These are phyloP conservation scores for Pythium plurisporium DNA, from an alignment of 352 stramenopile species.

Conservation along the genomic window DNA sequence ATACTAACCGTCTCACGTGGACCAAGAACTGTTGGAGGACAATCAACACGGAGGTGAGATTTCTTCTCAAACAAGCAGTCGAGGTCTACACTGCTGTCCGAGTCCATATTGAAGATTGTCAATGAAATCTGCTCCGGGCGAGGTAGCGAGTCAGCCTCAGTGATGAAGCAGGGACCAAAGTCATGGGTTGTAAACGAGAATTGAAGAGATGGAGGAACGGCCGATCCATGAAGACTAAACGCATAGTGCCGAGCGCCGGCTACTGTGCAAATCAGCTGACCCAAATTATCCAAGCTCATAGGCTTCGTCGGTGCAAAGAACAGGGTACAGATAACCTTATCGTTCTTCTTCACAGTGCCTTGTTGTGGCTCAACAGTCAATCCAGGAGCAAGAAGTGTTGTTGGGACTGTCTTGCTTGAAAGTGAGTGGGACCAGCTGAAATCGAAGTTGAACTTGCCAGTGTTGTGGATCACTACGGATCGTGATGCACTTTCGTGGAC, in stretches of 20 bases:
- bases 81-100: slow-evolving; percentile 70
- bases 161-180: slow-evolving; percentile 91
- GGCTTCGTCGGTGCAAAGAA: slow-evolving; percentile 77
- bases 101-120: slow-evolving; percentile 86
- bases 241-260: slow-evolving; percentile 83
- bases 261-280: slow-evolving; percentile 73
- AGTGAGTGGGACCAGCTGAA: slow-evolving; percentile 71
- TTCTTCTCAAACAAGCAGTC: slow-evolving; percentile 91
- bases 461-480: slow-evolving; percentile 84
- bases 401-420: not conserved
- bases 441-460: slow-evolving; percentile 95
- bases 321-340: slow-evolving; percentile 70
- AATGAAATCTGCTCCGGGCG: slow-evolving; percentile 56
- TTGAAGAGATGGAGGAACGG: slow-evolving; percentile 78
- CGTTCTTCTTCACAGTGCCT: slow-evolving; percentile 87
- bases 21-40: slow-evolving; percentile 71
- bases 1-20: slow-evolving; percentile 76
- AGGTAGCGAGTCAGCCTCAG: slow-evolving; percentile 56
- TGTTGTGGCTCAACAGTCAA: slow-evolving; percentile 66
- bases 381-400: slow-evolving; percentile 26
- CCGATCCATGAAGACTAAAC: slow-evolving; percentile 66
- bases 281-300: slow-evolving; percentile 57
- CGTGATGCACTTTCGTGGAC: slow-evolving; percentile 77
- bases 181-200: slow-evolving; percentile 90
- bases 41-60: slow-evolving; percentile 79